phyloP scores from a whole-genome alignment of 805 yeast species.

The Candida corydali region DNA sequence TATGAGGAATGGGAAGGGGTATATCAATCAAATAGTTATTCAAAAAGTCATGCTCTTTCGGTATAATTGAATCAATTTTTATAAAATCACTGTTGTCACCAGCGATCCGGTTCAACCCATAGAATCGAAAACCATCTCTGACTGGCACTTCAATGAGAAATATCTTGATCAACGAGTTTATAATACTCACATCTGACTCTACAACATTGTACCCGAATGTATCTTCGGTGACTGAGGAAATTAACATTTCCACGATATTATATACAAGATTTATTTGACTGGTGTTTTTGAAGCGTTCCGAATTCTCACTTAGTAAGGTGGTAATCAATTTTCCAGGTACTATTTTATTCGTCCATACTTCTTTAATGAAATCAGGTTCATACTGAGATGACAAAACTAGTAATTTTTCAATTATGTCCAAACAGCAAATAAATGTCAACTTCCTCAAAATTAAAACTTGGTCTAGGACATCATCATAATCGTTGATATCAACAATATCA shows the following conservation, averaged over 20 bases:
- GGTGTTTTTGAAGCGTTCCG: conserved; percentile 35
- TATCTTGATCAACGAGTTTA: conserved; percentile 31
- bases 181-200: conserved; percentile 12
- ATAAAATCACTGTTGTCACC: conserved; percentile 48
- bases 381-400: conserved; percentile 22
- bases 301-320: conserved; percentile 45
- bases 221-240: conserved; percentile 33
- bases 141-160: conserved; percentile 39
- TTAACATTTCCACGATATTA: conserved; percentile 51
- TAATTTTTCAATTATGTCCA: conserved; percentile 55
- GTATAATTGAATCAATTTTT: conserved; percentile 41
- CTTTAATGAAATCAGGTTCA: conserved; percentile 12
- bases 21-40: conserved; percentile 18
- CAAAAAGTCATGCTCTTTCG: conserved; percentile 21
- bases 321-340: conserved; percentile 29
- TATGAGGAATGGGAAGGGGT: conserved; percentile 27
- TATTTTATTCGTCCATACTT: conserved; percentile 24
- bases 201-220: conserved; percentile 22
- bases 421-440: conserved; percentile 44
- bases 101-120: conserved; percentile 50
- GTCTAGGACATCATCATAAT: conserved; percentile 28
- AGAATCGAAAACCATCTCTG: conserved; percentile 40
- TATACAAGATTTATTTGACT: conserved; percentile 47
- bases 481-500: conserved; percentile 22
- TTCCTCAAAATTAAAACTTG: conserved; percentile 40